Evolutionary conservation across 2,329 filamentous ascomycete species (phyloP), one percentile per base, ranked within the genome.

Genomic region (Diaporthe sp.): DNA sequence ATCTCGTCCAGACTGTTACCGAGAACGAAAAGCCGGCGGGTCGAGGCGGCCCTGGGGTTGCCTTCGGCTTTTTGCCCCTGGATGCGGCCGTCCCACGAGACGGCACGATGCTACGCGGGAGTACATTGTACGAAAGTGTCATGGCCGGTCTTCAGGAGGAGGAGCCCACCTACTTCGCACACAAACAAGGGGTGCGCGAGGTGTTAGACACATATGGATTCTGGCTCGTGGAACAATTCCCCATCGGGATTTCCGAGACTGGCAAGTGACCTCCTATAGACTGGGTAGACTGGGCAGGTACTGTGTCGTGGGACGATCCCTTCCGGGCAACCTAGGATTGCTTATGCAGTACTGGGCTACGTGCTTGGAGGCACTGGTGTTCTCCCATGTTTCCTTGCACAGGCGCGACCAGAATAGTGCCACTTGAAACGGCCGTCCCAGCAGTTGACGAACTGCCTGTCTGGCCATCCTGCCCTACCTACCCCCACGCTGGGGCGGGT

Each of bases 351-450:
- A 1, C 22, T 39, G 2, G 62, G 12, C 46, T 12, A 15, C 25
- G 8, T 70, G n/a, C 12, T 70, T 22, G 28, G 17, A 53, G 22
- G 46, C 39, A 28, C 28, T 34, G 62, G 62, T 37, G 31, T 49
- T 19, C 46, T 19, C 60, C 37, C n/a, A 46, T 46, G 60, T 44
- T 46, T 25, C 42, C 61, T n/a, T 49, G 15, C 61, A 65, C 42
- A 65, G 25, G 61, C 25, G 28, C 65, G 65, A 53, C 46, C 31
- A 42, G 49, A 55, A 55, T 31, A 70, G 65, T 19, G 8, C 34
- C 49, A 70, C 49, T 70, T 53, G 65, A 70, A 70, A 70, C 65
- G n/a, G n/a, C 65, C 34, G 19, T 70, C 65, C 65, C 15, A 70
- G 65, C 65, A 39, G 31, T 42, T 68, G 46, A 19, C 22, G 15